Base-by-base conservation (phyloP, 2,329 filamentous ascomycete genomes). In the Aspergillus calidoustus region DNA sequence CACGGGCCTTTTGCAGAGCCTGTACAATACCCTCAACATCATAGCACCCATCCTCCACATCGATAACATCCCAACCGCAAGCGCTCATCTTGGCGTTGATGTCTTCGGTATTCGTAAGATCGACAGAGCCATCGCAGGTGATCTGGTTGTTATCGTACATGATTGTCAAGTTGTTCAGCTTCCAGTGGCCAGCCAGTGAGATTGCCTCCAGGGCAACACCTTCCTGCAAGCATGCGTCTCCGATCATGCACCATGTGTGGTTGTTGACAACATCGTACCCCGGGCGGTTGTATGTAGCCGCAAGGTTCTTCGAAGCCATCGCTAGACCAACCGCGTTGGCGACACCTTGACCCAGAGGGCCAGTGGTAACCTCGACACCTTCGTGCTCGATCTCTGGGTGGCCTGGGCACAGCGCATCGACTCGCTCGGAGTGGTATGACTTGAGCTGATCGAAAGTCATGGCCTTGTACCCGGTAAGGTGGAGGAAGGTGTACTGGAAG, bases 141-240 rank as follows among this genome's bases (percentile, higher is more conserved):
- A 87, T 77, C 66, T 85, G 82, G 70, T 87, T 87, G 72, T 88
- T 87, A 65, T 87, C 86, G 65, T 87, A 87, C 51, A 87, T 82
- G 28, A 87, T 72, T 3, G 81, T 81, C 1, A 88, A 73, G 69
- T 87, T 87, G 73, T 84, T 82, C 9, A 88, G 76, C 64, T 78
- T 80, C 71, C 81, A 77, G 64, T 87, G 84, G 38, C 85, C 84
- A 48, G 83, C 80, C 6, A 86, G 79, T 4, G 81, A 81, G 52
- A 88, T 81, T 0, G 86, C 82, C 69, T 88, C 86, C 2, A 86
- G 75, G 0, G 78, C 81, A 0, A 87, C 84, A 30, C 85, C 86
- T 70, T 87, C 86, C 65, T 86, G 83, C 19, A 87, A 74, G 66
- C 85, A 87, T 6, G 82, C 85, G 66, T 87, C 85, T 23, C 85